Evolutionary conservation across 179 eudicot genomes (phyloP), one percentile per base, ranked within the genome.

Genomic region (Nepenthes alata): DNA sequence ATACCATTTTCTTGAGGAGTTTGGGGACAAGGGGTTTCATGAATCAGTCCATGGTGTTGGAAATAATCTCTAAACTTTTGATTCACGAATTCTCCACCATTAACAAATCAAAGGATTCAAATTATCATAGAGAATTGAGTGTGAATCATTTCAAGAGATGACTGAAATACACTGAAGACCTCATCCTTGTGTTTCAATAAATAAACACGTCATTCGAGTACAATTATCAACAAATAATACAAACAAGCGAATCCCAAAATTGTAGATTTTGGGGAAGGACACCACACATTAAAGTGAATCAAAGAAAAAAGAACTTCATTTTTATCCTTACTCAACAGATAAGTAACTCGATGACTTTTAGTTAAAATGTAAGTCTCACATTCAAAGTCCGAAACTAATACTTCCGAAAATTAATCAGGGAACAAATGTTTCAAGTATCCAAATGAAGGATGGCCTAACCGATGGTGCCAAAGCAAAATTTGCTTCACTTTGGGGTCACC

Each of bases 1-100:
- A 68, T 37, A 0, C 25, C 61, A 55, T 68, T 68, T 15, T 68
- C 56, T 15, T 68, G 53, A 3, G 64, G 53, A 5, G 34, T 38
- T 4, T 67, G 53, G 15, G 53, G 5, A 14, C 55, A 65, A 2
- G 61, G 4, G 0, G 55, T 45, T 11, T 57, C 15, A 35, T 65
- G 69, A 14, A 57, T 9, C 1, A 48, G 44, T 8, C 69, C 69
- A 52, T 47, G 16, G 7, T 8, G 3, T 0, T 6, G 12, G 5
- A 65, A 57, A 14, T 35, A 58, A 3, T 10, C 9, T 2, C 1
- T 0, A 36, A 65, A 36, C 5, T 49, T 2, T 2, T 48, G 2
- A 36, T 65, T 65, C 2, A 48, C 45, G 37, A 9, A 57, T 13
- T 65, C 57, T 1, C 35, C 35, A 2, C 56, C 56, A 65, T 57